A percentile compares a stretch with the other conserved stretches of the same genome.
These are phyloP conservation scores for Rhodofomes roseus DNA, from an alignment of 1,284 basidiomycete genomes.

Conservation along the genomic window DNA sequence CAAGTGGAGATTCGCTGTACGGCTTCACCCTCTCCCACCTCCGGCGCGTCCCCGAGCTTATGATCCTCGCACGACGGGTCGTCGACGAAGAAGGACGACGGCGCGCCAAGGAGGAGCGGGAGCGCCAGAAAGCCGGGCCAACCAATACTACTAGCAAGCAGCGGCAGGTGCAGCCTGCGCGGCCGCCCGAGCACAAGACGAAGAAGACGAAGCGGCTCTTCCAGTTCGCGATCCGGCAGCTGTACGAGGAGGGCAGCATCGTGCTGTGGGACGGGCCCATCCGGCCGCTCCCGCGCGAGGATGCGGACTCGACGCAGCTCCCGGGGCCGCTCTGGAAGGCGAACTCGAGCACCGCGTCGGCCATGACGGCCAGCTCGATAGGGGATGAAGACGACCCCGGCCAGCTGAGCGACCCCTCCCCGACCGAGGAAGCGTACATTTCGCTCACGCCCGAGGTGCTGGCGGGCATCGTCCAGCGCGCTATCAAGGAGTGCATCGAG, in stretches of 20 bases:
- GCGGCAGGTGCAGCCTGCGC: background rate
- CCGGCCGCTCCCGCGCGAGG: slow-evolving; percentile 19
- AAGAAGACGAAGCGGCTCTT: slow-evolving; percentile 63
- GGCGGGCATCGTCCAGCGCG: slow-evolving; percentile 41
- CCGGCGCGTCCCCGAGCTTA: slow-evolving; percentile 67
- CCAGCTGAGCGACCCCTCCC: slow-evolving; percentile 55
- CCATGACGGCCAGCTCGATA: slow-evolving; percentile 14
- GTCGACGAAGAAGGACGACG: slow-evolving; percentile 54
- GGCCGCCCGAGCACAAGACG: slow-evolving; percentile 1
- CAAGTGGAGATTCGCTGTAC: slow-evolving; percentile 14
- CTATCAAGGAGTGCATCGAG: slow-evolving; percentile 36
- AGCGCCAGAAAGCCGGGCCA: slow-evolving; percentile 19
- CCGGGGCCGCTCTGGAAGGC: slow-evolving; percentile 39
- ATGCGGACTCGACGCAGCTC: slow-evolving; percentile 8
- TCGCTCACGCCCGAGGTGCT: slow-evolving; percentile 53
- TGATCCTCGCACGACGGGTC: slow-evolving; percentile 55
- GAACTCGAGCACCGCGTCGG: slow-evolving; percentile 20
- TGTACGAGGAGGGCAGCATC: slow-evolving; percentile 64
- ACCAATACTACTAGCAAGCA: slow-evolving; percentile 9
- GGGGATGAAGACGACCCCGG: slow-evolving; percentile 36
- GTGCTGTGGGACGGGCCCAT: slow-evolving; percentile 62
- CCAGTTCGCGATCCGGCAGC: slow-evolving; percentile 52
- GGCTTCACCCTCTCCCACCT: slow-evolving; percentile 72
- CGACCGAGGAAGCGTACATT: slow-evolving; percentile 60
- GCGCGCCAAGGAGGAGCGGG: slow-evolving; percentile 41